Conservation (phyloP, 768 basidiomycete species). For the Piloderma croceum region DNA sequence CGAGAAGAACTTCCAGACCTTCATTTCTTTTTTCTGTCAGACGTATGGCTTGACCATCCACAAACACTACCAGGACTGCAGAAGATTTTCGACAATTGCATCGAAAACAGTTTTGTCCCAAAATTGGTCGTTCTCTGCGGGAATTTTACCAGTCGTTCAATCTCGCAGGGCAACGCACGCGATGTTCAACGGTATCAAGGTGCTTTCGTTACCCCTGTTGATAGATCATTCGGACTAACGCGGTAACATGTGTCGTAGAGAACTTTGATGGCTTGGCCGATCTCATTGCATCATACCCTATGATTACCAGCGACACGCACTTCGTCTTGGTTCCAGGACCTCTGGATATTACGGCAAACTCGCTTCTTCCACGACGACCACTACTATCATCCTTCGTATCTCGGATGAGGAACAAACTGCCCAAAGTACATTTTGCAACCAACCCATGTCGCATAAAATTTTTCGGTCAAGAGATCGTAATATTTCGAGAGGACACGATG, state of each 20-base stretch:
- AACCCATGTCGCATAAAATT: slow-evolving; percentile 96
- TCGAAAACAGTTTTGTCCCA: slow-evolving; percentile 82
- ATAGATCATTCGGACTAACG: slow-evolving; percentile 3
- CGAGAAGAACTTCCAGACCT: slow-evolving; percentile 68
- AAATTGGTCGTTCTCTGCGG: slow-evolving; percentile 90
- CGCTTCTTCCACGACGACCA: slow-evolving; percentile 74
- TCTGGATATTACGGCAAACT: slow-evolving; percentile 77
- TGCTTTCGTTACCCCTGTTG: slow-evolving; percentile 19
- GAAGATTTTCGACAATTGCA: slow-evolving; percentile 85
- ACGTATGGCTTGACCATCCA: slow-evolving; percentile 92
- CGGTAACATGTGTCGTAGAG: slow-evolving; percentile 46
- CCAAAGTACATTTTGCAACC: slow-evolving; percentile 75
- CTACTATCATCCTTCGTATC: slow-evolving; percentile 71
- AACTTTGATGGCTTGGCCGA: slow-evolving; percentile 85
- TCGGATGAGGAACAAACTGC: slow-evolving; percentile 65
- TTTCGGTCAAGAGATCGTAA: slow-evolving; percentile 91
- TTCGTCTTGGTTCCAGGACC: slow-evolving; percentile 96
- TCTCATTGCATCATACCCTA: slow-evolving; percentile 75
- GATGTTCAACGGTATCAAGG: slow-evolving; percentile 86
- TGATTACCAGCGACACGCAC: slow-evolving; percentile 72
- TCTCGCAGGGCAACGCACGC: slow-evolving; percentile 70
- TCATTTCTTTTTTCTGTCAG: slow-evolving; percentile 90
- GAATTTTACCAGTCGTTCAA: slow-evolving; percentile 84
- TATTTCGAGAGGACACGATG: slow-evolving; percentile 93
- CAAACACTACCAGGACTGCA: slow-evolving; percentile 74